Evolutionary conservation across 805 yeast genomes (phyloP).

Genomic region (Kazachstania viticola): DNA sequence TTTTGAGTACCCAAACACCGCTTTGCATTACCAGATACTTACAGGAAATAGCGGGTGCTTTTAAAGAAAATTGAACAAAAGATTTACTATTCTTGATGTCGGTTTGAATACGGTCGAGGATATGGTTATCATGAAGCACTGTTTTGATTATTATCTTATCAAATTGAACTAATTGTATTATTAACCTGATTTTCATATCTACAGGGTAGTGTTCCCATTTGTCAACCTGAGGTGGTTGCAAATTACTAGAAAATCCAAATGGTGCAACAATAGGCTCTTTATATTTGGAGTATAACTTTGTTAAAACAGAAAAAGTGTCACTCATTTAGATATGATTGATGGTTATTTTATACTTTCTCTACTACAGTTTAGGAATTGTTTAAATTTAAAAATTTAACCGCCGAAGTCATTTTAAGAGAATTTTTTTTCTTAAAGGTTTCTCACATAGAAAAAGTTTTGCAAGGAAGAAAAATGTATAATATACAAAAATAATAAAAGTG

Average conservation of each 20-base stretch:
- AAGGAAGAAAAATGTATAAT: too few relatives aligned
- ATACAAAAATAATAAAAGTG: too few relatives aligned
- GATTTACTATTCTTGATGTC: neutral
- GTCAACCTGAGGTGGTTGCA: constrained; percentile 3
- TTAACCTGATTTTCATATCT: constrained; percentile 3
- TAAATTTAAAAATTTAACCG: too few relatives aligned
- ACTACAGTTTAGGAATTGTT: too few relatives aligned
- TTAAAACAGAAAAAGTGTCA: neutral
- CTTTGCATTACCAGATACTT: constrained; percentile 12
- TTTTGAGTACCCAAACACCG: constrained; percentile 4
- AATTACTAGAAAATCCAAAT: constrained; percentile 12
- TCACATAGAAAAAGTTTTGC: too few relatives aligned
- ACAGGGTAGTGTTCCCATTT: constrained; percentile 16
- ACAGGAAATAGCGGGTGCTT: constrained; percentile 19
- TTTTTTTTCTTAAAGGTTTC: too few relatives aligned
- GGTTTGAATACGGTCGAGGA: constrained; percentile 1
- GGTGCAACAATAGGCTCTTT: constrained; percentile 12
- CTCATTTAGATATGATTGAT: too few relatives aligned
- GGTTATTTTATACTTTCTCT: too few relatives aligned
- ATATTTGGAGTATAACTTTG: constrained; percentile 14
- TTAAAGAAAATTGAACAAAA: constrained; percentile 15
- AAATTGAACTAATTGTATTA: neutral
- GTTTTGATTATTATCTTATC: neutral
- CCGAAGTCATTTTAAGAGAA: too few relatives aligned
- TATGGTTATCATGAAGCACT: neutral